Base-by-base conservation (phyloP, 2,329 filamentous ascomycete species). In the Fusarium sororula region DNA sequence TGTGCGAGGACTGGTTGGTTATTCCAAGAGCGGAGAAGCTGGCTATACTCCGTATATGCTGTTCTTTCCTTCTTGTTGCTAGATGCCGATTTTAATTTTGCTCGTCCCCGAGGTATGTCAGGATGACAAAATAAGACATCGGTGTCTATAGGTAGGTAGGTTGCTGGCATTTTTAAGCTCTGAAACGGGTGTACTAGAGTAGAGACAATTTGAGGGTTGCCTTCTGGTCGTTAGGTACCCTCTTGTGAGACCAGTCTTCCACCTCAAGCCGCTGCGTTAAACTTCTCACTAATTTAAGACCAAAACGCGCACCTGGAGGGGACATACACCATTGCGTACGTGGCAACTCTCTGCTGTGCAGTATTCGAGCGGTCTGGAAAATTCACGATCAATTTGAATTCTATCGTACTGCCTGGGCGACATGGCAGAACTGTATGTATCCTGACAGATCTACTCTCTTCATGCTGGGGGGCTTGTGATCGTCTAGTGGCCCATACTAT, bases 401-500 rank as follows among this genome's bases (percentile, higher is more conserved):
- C 24, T 50, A 28, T 28, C 30, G 14, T 57, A 26, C 28, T 47
- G 18, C n/a, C 30, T 30, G 18, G 13, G 13, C 18, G 11, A 37
- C 30, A 54, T 54, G 24, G 14, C 32, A 26, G 32, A 38, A 22
- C 24, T n/a, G 24, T 39, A 39, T 54, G 32, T 35, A 35, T 35
- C 24, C 20, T 14, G 24, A 26, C 35, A 28, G 20, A 28, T 59
- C 56, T n/a, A n/a, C 24, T 53, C 20, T 14, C 22, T 9, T 32
- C 42, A n/a, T 32, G 30, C 35, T 39, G 20, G 64, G 42, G 37
- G 44, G 45, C 58, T 66, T 44, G 51, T 20, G 48, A 67, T 59
- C 63, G 32, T 53, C 63, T 41, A 28, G 32, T 14, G 65, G 45
- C 53, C 65, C 63, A 67, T 67, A 60, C 65, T 67, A 67, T 67